Evolutionary conservation across 2,329 filamentous ascomycete species (phyloP).

Genomic region (Arthrobotrys sphaeroides): DNA sequence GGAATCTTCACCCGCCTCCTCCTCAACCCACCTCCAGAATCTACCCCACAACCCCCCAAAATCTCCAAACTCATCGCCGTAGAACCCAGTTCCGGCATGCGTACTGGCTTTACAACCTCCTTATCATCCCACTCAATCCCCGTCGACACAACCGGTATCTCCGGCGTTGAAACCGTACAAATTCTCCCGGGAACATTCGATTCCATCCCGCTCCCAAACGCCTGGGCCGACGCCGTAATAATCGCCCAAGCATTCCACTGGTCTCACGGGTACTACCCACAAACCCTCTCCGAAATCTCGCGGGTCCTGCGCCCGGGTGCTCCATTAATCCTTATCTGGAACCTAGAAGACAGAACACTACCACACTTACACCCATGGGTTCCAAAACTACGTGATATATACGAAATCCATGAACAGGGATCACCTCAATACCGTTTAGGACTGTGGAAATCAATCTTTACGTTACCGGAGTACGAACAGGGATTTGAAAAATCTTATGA

Average conservation of each 20-base stretch:
- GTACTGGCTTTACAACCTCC: conserved; percentile 12
- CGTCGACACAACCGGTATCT: background rate
- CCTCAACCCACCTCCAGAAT: conserved; percentile 8
- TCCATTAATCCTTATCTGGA: conserved; percentile 41
- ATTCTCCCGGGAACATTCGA: conserved; percentile 27
- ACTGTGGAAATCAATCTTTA: conserved; percentile 41
- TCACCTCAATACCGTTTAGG: conserved; percentile 39
- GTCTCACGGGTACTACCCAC: conserved; percentile 40
- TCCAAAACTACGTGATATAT: conserved; percentile 28
- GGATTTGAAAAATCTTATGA: conserved; percentile 12
- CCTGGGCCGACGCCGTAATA: conserved; percentile 38
- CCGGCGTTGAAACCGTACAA: conserved; percentile 17
- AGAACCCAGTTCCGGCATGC: conserved; percentile 41
- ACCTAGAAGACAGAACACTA: conserved; percentile 35
- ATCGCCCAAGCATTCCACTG: conserved; percentile 53
- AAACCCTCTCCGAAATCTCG: conserved; percentile 2
- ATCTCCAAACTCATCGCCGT: conserved; percentile 31
- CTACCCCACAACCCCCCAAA: background rate
- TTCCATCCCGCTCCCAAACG: conserved; percentile 21
- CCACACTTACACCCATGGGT: conserved; percentile 38
- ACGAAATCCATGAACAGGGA: conserved; percentile 36
- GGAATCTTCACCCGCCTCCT: conserved; percentile 45
- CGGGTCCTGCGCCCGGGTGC: conserved; percentile 11
- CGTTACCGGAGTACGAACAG: conserved; percentile 24
- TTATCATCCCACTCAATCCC: background rate